Base-by-base conservation (phyloP, 148 eudicot genomes). In the Fagopyrum tataricum region DNA sequence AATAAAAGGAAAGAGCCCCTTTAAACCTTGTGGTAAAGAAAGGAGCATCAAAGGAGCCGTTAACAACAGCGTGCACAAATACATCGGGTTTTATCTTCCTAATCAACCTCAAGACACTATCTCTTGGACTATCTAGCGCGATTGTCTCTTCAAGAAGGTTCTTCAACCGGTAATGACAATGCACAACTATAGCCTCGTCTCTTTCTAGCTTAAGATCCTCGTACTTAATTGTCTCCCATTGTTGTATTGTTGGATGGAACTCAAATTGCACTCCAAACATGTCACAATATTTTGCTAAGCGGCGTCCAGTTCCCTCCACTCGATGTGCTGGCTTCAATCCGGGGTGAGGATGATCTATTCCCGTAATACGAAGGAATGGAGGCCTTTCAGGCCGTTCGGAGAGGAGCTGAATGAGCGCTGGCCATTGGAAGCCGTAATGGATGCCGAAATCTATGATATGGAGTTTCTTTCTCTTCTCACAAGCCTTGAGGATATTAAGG, bases 381-480 rank as follows among this genome's bases (percentile, higher is more conserved):
- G 90, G 86, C 18, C 88, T 88, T 44, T 78, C 90, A 17, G 74
- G 62, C 66, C 78, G 53, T 48, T 69, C 75, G 42, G 88, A 78
- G 3, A 87, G 79, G 17, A 58, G 76, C 47, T 85, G 86, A 66
- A 87, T 87, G 42, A 87, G 85, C 26, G 72, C 59, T 5, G 88
- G 91, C 91, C 91, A 87, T 31, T 87, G 91, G 44, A 87, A 85
- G 62, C 91, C 91, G 74, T 87, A 83, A 0, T 71, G 76, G 40
- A 87, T 87, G 31, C 91, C 91, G 21, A 87, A 87, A 80, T 87
- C 88, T 56, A 87, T 83, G 40, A 85, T 72, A 67, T 87, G 91
- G 39, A 87, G 79, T 64, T 77, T 83, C 49, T 75, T 71, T 37
- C 74, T 76, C 13, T 81, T 79, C 72, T 61, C 76, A 37, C 87